Evolutionary conservation across 2,329 filamentous ascomycete species (phyloP), one percentile per base, ranked within the genome.

Genomic region (Cladobotryum mycophilum): DNA sequence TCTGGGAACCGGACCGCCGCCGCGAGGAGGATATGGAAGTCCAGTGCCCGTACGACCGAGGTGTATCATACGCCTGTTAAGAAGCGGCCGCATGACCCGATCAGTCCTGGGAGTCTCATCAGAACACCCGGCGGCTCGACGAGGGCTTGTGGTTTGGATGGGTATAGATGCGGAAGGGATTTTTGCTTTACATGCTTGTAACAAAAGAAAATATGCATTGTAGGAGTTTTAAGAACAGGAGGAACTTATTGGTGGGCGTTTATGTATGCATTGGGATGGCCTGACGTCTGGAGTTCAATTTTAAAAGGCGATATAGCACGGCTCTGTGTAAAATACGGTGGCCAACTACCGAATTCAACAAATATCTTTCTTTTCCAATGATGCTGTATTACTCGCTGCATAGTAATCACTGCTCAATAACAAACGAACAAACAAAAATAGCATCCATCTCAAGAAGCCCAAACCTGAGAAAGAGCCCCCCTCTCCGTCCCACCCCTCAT

Each of bases 111-210:
- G 3, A 64, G 61, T 41, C 55, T 67, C 33, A 58, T 71, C 4
- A 67, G 67, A 56, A 80, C 77, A 9, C 77, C 78, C 0, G 72
- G 76, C 2, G 78, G 78, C 1, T 72, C 73, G 13, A 56, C 70
- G 56, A 68, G 76, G 47, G 68, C 68, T 13, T 84, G 81, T 52
- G 81, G 81, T 3, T 66, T 76, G 55, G 72, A 74, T 55, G 80
- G 76, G 12, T 83, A 77, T 60, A 67, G 65, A 14, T 84, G 81
- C 54, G 74, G 73, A 3, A 70, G 76, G 48, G 74, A 79, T 53
- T 84, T 83, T 65, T 84, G 81, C 64, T 82, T 85, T 57, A 71
- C 69, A 9, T 84, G 81, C 58, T 66, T 79, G 52, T 70, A 56
- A n/a, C n/a, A n/a, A n/a, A n/a, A n/a, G 20, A 20, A 20, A 52